Percentiles rank a stretch among this genome's conserved stretches.
These are phyloP conservation scores for Areca catechu DNA, from an alignment of 176 grass and related monocot genomes.

Conservation along the genomic window DNA sequence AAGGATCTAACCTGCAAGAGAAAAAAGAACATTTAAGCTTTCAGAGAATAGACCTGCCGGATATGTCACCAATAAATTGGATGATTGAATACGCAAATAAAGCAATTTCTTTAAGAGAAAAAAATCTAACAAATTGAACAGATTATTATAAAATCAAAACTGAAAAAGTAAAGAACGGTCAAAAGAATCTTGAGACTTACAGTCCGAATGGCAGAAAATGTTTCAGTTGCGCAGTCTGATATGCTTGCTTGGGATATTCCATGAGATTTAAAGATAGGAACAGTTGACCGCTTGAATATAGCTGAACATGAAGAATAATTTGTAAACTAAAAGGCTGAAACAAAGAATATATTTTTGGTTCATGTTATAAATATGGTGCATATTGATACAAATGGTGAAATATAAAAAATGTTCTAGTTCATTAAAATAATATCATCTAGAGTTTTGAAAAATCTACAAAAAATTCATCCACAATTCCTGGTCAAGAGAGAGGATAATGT, in stretches of 20 bases:
- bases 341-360: no score
- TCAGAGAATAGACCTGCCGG: no score
- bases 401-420: no score
- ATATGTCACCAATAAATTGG: no score
- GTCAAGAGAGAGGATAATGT: no score
- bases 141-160: not conserved
- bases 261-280: constrained; percentile 83
- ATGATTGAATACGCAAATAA: not conserved
- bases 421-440: no score
- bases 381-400: no score
- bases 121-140: not conserved
- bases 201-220: constrained; percentile 91
- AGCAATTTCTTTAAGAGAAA: constrained; percentile 13
- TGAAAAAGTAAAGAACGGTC: not conserved
- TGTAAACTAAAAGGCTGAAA: not conserved
- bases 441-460: no score
- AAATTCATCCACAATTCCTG: no score
- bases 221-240: constrained; percentile 86
- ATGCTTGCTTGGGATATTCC: constrained; percentile 78
- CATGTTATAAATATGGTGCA: no score
- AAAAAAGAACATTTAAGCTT: not conserved
- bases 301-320: constrained; percentile 37
- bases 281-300: constrained; percentile 94
- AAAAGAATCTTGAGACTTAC: constrained; percentile 35
- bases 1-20: constrained; percentile 79